Evolutionary conservation across 139 green algal genomes (phyloP), one percentile per base, ranked within the genome.

Genomic region (Chlorokybus atmophyticus): DNA sequence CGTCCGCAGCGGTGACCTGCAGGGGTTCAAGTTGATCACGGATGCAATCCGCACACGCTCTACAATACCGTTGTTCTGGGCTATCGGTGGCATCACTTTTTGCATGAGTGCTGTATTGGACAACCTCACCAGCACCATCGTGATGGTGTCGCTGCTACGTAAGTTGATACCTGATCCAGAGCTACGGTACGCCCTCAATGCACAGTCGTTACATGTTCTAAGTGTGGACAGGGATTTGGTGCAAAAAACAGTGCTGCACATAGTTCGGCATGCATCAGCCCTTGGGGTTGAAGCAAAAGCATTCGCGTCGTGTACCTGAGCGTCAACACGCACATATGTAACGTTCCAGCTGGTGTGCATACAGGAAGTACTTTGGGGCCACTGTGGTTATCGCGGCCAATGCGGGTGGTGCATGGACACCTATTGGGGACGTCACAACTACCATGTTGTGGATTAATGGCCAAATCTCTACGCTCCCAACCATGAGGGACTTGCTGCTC

Each of bases 361-460:
- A 10, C 17, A 4, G 30, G 53, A 67, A 54, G 14, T 69, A 82
- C 48, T 73, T 81, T 30, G 80, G 80, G 1, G 80, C 75, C 0
- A 59, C 72, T 4, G 80, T 87, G 4, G 80, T 87, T 10, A 74
- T 87, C 32, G 80, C 80, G 1, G 80, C 80, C 4, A 87, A 87
- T 49, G 75, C 80, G 5, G 80, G 80, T 7, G 80, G 80, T 3
- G 80, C 80, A 1, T 87, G 80, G 80, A 87, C 80, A 10, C 80
- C 80, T 40, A 87, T 87, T 26, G 80, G 74, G 1, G 78, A 85
- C 35, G 74, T 85, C 3, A 87, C 80, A 26, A 87, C 81, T 27
- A 87, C 77, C 26, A 87, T 87, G 81, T 75, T 87, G 39, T 87
- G 80, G 80, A 80, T 87, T 32, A 64, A 80, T 56, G 81, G 80